Conservation (phyloP, 768 basidiomycete genomes). For the Myochromella boudieri region DNA sequence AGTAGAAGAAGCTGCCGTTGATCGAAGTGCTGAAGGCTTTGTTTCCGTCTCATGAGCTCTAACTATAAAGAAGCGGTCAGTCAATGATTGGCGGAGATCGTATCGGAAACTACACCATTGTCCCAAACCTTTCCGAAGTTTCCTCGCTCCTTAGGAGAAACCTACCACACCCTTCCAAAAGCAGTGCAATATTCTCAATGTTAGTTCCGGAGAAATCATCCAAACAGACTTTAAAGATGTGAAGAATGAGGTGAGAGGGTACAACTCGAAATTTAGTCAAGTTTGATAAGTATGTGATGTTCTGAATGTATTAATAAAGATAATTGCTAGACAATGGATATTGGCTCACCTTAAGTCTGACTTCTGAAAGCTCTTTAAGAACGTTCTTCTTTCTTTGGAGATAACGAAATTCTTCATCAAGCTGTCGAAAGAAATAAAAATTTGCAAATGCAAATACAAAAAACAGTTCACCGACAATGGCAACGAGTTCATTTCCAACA, state of each 20-base stretch:
- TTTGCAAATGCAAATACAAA: neutral
- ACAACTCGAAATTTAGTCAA: slow-evolving; percentile 96
- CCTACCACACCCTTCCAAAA: slow-evolving; percentile 92
- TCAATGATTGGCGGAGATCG: neutral
- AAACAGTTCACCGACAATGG: slow-evolving; percentile 53
- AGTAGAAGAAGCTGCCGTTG: slow-evolving; percentile 85
- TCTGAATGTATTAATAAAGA: slow-evolving; percentile 47
- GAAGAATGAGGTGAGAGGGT: slow-evolving; percentile 87
- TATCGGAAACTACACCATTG: slow-evolving; percentile 64
- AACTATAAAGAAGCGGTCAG: slow-evolving; percentile 38
- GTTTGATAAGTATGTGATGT: slow-evolving; percentile 83
- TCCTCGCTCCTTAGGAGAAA: slow-evolving; percentile 88
- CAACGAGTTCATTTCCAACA: slow-evolving; percentile 78
- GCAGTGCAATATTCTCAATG: slow-evolving; percentile 87
- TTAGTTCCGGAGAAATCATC: slow-evolving; percentile 94
- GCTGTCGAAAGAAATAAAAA: slow-evolving; percentile 41
- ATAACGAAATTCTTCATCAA: slow-evolving; percentile 97
- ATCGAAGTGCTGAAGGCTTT: slow-evolving; percentile 90
- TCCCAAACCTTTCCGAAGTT: slow-evolving; percentile 81
- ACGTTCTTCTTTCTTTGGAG: slow-evolving; percentile 93
- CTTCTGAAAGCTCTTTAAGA: slow-evolving; percentile 84
- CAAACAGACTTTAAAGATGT: slow-evolving; percentile 95
- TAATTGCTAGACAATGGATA: neutral
- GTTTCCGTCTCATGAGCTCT: slow-evolving; percentile 93
- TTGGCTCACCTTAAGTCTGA: slow-evolving; percentile 70